A percentile compares a stretch with the other conserved stretches of the same genome.
Evolutionary conservation across 495 filamentous ascomycete genomes (phyloP).

Genomic region (Podospora comata): DNA sequence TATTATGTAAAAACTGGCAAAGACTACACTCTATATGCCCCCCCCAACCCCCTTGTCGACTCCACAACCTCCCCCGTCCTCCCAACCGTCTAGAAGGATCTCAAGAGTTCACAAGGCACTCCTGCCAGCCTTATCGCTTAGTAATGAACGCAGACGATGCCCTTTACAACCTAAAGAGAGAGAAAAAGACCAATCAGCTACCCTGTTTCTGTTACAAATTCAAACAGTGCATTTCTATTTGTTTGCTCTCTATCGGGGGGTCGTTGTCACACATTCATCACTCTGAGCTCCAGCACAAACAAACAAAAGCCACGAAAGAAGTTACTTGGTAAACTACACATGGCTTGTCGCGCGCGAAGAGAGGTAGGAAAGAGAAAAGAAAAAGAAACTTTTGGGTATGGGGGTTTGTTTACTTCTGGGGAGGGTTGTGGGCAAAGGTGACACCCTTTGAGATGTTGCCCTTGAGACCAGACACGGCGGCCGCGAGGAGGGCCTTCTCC

Average conservation of each 20-base stretch:
- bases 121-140: background rate
- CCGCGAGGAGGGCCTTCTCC: constrained; percentile 84
- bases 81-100: background rate
- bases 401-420: constrained; percentile 40
- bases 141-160: background rate
- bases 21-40: background rate
- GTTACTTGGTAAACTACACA: constrained; percentile 10
- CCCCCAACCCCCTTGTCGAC: background rate
- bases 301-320: background rate
- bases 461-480: constrained; percentile 69
- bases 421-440: constrained; percentile 77
- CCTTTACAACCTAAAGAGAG: constrained; percentile 22
- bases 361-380: constrained; percentile 13
- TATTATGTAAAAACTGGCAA: background rate
- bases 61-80: background rate
- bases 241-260: constrained; percentile 17
- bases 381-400: constrained; percentile 1
- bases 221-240: constrained; percentile 28
- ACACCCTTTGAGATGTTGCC: constrained; percentile 93
- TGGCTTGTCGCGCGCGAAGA: background rate
- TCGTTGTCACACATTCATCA: constrained; percentile 10
- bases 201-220: constrained; percentile 10
- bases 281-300: constrained; percentile 12
- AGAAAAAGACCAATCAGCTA: constrained; percentile 24
- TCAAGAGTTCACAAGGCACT: background rate